Base-by-base conservation (phyloP, 2,329 filamentous ascomycete species). In the Ophiosphaerella narmari region DNA sequence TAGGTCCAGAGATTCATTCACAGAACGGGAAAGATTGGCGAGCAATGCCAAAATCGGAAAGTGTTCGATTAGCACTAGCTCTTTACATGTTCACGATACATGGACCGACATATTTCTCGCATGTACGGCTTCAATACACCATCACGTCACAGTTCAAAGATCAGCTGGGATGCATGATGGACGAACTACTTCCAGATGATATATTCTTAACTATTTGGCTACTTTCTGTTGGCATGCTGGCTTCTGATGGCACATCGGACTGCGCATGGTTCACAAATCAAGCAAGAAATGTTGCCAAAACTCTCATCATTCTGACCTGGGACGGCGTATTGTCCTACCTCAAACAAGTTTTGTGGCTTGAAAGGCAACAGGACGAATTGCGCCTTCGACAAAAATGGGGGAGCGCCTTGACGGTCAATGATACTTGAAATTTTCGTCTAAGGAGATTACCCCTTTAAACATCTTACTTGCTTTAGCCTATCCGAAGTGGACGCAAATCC, bases 61-160 rank as follows among this genome's bases (percentile, higher is more conserved):
- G 48, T 2, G 72, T 83, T n/a, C 79, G 80, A 7, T 77, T 76
- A 45, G 74, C 74, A 3, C 68, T 77, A 1, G 63, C 77, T 0
- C 72, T 83, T 0, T 83, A 81, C 66, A 80, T 84, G 77, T 74
- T 84, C 14, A 74, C 75, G 35, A 69, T 80, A 0, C 82, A 84
- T 9, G 82, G 81, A 0, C 77, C 81, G 24, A 82, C 81, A 7
- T 84, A 84, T 56, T 84, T 81, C 52, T 78, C 81, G 1, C 81
- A 84, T 51, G 72, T 67, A 7, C 39, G 45, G 6, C 47, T 67
- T 7, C 59, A 63, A 33, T 57, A 59, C 13, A 50, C 39, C 7
- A 39, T 55, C 1, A 47, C 50, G 9, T 23, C 43, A 13, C 47
- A 57, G 33, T 57, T 65, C 5, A 55, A 44, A 35, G 35, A 23